Evolutionary conservation across 2,329 filamentous ascomycete genomes (phyloP), one percentile per base, ranked within the genome.

Genomic region (Ophiosphaerella korrae): DNA sequence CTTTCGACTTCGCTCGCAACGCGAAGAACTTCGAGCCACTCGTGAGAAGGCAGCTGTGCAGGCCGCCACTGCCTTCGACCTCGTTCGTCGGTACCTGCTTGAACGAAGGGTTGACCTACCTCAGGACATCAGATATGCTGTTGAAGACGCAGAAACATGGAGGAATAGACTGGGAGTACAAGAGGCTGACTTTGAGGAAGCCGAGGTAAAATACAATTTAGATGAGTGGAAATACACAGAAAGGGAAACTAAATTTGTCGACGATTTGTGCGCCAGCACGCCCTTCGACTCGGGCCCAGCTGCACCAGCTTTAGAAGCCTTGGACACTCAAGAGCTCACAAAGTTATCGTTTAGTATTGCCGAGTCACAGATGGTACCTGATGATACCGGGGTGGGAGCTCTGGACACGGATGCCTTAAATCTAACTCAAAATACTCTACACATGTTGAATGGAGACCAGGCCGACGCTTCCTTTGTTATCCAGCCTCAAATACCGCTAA

Each of bases 171-270:
- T 48, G 1, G 57, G 51, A 0, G 9, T 41, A 1, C 0, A 48
- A 2, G 56, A 59, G 31, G 39, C 24, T 0, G 39, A 39, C 1
- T 54, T 57, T 14, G 45, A 54, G 6, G 41, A 51, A 12, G 44
- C 32, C 0, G 57, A 59, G 37, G 41, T 16, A 1, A n/a, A 35
- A 5, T 57, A 55, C 33, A 41, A 52, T 11, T 36, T 13, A 2
- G 12, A 36, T 8, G 52, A 55, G 31, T 57, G 45, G 48, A 46
- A 31, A 3, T 55, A 57, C 23, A 48, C 57, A 2, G 36, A 34
- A 14, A 46, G 45, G n/a, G 52, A 55, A 13, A 24, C 36, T 24
- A 29, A n/a, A 8, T 55, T 55, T 26, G 24, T n/a, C 2, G 38
- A 40, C 26, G 26, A 29, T 29, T 11, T 29, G 7, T 29, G 26